These are phyloP conservation scores for Fusarium staphyleae DNA, from an alignment of 2,329 filamentous ascomycete genomes.

Conservation along the genomic window DNA sequence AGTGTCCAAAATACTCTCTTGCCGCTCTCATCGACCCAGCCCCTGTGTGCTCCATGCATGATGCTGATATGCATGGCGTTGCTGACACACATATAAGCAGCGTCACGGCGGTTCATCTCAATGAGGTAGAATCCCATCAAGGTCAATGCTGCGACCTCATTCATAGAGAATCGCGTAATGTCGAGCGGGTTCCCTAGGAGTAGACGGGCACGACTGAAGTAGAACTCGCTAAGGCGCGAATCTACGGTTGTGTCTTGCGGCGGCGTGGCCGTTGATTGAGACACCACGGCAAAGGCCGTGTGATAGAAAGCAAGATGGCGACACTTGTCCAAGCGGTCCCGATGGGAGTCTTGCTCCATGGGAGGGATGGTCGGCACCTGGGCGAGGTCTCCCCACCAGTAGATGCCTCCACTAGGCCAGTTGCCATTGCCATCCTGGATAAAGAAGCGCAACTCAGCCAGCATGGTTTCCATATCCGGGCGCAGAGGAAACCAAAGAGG, in stretches of 20 bases:
- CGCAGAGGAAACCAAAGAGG: conserved; percentile 50
- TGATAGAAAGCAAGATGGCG: conserved; percentile 56
- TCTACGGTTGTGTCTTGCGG: conserved; percentile 34
- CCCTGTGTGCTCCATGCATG: conserved; percentile 57
- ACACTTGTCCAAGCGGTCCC: conserved; percentile 37
- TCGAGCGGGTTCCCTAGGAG: conserved; percentile 58
- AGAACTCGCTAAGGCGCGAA: conserved; percentile 50
- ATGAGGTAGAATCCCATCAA: conserved; percentile 59
- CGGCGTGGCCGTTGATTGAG: conserved; percentile 39
- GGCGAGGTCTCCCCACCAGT: conserved; percentile 55
- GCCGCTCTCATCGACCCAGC: conserved; percentile 52
- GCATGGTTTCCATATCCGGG: conserved; percentile 48
- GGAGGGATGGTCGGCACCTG: conserved; percentile 41
- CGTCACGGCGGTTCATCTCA: conserved; percentile 57
- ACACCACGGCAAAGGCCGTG: conserved; percentile 53
- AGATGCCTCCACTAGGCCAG: conserved; percentile 55
- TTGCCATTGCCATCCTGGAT: conserved; percentile 54
- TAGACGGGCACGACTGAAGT: conserved; percentile 52
- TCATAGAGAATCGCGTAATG: conserved; percentile 49
- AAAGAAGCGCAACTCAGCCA: conserved; percentile 52
- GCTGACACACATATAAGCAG: conserved; percentile 56
- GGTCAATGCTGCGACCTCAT: conserved; percentile 54
- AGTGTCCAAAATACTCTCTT: conserved; percentile 61
- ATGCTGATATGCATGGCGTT: conserved; percentile 57
- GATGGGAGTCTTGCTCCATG: conserved; percentile 30